Conservation (phyloP, 139 green algal genomes). For the Trebouxia sp. region DNA sequence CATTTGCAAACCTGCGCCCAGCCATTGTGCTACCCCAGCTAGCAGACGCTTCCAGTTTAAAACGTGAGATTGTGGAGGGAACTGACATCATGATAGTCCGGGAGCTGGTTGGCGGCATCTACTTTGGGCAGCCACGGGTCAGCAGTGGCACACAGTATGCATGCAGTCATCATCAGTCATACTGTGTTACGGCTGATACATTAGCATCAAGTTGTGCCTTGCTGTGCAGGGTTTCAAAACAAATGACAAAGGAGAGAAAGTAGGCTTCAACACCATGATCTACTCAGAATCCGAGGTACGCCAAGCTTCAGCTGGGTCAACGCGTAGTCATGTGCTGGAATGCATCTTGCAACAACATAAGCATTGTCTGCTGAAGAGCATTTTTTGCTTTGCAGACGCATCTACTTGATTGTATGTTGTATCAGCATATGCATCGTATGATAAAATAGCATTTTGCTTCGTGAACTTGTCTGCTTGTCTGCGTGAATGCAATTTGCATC, state of each 20-base stretch:
- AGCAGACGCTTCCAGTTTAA: constrained; percentile 91
- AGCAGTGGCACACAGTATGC: constrained; percentile 7
- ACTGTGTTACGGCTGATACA: neutral
- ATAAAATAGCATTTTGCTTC: too few species aligned
- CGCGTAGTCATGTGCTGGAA: too few species aligned
- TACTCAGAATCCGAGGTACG: constrained; percentile 87
- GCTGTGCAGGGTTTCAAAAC: constrained; percentile 75
- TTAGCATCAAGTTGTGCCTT: neutral
- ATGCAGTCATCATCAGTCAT: too few species aligned
- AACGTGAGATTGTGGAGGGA: constrained; percentile 92
- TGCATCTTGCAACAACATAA: too few species aligned
- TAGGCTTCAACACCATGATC: constrained; percentile 96
- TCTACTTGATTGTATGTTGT: too few species aligned
- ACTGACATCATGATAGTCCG: constrained; percentile 99
- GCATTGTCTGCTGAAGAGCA: too few species aligned
- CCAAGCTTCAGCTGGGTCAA: neutral
- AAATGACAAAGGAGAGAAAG: constrained; percentile 82
- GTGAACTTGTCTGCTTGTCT: too few species aligned
- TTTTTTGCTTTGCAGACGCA: too few species aligned
- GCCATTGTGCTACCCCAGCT: constrained; percentile 92
- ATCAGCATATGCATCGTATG: too few species aligned
- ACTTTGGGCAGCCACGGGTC: constrained; percentile 94
- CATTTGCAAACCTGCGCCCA: constrained; percentile 97
- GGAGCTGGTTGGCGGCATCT: constrained; percentile 97
- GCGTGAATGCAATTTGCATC: too few species aligned